Percentiles rank a stretch among this genome's conserved stretches.
Evolutionary conservation across 495 filamentous ascomycete genomes (phyloP).

Genomic region (Xylaria palmicola): DNA sequence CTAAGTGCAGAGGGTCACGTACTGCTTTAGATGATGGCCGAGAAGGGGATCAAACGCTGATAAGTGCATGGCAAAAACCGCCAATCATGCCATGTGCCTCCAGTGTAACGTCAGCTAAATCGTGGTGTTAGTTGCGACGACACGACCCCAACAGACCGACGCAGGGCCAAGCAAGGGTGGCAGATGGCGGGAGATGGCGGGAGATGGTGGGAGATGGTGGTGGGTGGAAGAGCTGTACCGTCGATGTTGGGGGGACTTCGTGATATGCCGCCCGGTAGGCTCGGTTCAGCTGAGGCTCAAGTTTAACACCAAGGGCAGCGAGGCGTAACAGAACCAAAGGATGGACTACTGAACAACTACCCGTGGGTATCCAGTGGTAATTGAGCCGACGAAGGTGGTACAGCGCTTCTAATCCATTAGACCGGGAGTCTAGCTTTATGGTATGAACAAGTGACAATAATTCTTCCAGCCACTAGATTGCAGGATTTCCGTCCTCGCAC

Average conservation of each 20-base stretch:
- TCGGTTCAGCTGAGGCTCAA: constrained; percentile 18
- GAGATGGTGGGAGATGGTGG: neutral
- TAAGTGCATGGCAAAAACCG: constrained; percentile 6
- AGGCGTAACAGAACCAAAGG: constrained; percentile 10
- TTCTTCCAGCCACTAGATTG: constrained; percentile 30
- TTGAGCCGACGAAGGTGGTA: constrained; percentile 11
- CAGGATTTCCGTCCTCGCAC: constrained; percentile 8
- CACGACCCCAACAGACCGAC: neutral
- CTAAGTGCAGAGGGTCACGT: neutral
- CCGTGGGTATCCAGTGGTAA: constrained; percentile 6
- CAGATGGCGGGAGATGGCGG: neutral
- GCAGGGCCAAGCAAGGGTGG: too few relatives aligned
- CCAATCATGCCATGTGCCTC: neutral
- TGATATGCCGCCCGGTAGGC: constrained; percentile 2
- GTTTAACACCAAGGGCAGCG: constrained; percentile 15
- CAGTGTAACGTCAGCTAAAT: constrained; percentile 1
- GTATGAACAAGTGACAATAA: constrained; percentile 20
- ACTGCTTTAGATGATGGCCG: neutral
- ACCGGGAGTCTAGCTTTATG: neutral
- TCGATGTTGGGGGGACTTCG: neutral
- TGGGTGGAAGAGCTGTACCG: neutral
- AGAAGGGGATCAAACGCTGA: constrained; percentile 1
- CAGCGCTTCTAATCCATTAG: constrained; percentile 20
- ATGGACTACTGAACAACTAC: constrained; percentile 2
- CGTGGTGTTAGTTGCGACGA: neutral